Evolutionary conservation across 345 rosid species (phyloP), one percentile per base, ranked within the genome.

Genomic region (Sisymbrium altissimum): DNA sequence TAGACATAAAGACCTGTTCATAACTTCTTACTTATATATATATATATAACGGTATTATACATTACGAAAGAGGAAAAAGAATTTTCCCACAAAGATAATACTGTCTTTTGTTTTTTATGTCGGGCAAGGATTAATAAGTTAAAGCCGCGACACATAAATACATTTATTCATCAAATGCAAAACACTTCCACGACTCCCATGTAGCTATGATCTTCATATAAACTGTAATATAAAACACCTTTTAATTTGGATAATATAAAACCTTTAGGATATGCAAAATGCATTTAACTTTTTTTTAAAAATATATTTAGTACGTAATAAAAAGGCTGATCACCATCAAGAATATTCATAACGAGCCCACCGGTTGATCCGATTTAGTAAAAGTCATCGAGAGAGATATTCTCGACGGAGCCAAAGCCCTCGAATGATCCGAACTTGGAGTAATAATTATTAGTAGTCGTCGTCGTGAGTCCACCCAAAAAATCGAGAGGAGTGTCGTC

Each of bases 401-500:
- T 93, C 66, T 93, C 98, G 14, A 89, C 92, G 2, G 97, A 75
- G 9, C 93, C 96, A 7, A 95, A 88, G 80, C 69, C 86, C 44
- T 87, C 97, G 6, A 84, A 73, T 36, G 85, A 79, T 40, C 88
- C 84, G 2, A 81, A 76, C 71, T 82, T 80, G 4, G 90, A 81
- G 66, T 85, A 85, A 75, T 76, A 78, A 25, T 39, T 71, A 58
- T 57, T 50, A 33, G 60, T 63, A 15, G 75, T 78, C 38, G 89
- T 86, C 83, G 57, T 25, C 57, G 84, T 75, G 6, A 87, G 83
- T 64, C 93, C 97, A 4, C 97, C 92, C 73, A 88, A 79, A 71
- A 86, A 92, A 82, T 95, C 99, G 10, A 92, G 90, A 0, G 98
- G 94, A 4, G 86, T 84, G 76, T 89, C 93, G 25, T 89, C 77